Evolutionary conservation across 176 grass and related monocot species (phyloP).

Genomic region (Eragrostis nindensis): DNA sequence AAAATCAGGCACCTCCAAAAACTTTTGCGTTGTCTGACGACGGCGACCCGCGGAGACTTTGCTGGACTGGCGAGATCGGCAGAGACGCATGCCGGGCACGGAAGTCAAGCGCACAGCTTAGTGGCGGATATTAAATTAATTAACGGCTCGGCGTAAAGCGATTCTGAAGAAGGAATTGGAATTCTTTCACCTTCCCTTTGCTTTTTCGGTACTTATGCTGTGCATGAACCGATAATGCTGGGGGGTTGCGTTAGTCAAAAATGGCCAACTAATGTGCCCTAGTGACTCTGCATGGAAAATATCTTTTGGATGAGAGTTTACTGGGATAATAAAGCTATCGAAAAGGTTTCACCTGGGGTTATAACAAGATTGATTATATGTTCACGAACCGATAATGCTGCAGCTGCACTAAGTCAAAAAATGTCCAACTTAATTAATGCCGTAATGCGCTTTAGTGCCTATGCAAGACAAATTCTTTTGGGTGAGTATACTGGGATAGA

Average conservation of each 20-base stretch:
- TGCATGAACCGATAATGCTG: not conserved
- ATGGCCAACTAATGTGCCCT: not conserved
- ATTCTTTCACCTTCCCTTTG: not conserved
- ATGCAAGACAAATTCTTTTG: no score
- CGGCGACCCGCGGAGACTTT: not conserved
- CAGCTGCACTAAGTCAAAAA: no score
- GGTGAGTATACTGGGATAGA: no score
- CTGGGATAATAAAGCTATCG: no score
- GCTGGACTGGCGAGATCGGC: not conserved
- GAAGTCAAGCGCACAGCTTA: conserved; percentile 23
- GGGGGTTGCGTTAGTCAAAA: not conserved
- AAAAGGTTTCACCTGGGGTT: no score
- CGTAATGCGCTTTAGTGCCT: no score
- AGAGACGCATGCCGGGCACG: not conserved
- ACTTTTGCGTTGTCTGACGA: not conserved
- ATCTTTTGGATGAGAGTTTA: no score
- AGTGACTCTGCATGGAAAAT: no score
- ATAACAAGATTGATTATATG: no score
- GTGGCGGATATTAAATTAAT: not conserved
- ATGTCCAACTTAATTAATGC: no score
- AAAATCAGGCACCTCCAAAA: not conserved
- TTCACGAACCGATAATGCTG: no score
- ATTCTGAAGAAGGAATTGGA: not conserved
- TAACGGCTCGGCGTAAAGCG: not conserved
- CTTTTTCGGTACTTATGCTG: not conserved